Evolutionary conservation across 192 early-diverging fungal species (phyloP).

Genomic region (Coemansia sp.): DNA sequence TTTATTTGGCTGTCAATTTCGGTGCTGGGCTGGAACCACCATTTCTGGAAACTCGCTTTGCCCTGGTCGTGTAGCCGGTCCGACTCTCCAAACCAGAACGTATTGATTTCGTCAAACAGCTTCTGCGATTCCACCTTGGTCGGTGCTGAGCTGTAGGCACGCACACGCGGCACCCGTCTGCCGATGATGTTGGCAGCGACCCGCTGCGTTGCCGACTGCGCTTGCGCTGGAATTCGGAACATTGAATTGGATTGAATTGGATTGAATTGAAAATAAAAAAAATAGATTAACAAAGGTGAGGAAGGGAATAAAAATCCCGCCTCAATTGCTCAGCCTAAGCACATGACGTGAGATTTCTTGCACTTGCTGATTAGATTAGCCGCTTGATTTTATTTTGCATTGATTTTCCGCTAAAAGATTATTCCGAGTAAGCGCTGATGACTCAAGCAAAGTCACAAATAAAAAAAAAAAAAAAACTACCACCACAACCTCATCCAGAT

Average conservation of each 20-base stretch:
- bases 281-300: too few relatives aligned
- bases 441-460: too few relatives aligned
- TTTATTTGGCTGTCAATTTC: conserved; percentile 41
- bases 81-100: conserved; percentile 52
- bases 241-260: not conserved
- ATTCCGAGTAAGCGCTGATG: too few relatives aligned
- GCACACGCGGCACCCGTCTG: conserved; percentile 5
- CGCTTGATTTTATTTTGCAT: too few relatives aligned
- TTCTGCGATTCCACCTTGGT: conserved; percentile 39
- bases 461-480: too few relatives aligned
- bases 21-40: conserved; percentile 49
- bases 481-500: too few relatives aligned
- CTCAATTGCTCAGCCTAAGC: too few relatives aligned
- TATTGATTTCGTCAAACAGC: conserved; percentile 38
- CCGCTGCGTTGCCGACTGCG: not conserved
- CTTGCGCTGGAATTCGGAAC: not conserved
- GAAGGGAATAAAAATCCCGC: too few relatives aligned
- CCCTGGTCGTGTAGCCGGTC: conserved; percentile 40
- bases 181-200: not conserved
- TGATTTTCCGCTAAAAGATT: too few relatives aligned
- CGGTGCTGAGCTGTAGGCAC: conserved; percentile 3
- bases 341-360: too few relatives aligned
- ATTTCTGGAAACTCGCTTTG: conserved; percentile 47
- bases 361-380: too few relatives aligned
- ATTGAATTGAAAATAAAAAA: not conserved